These are phyloP conservation scores for Barnettozyma wickerhamii DNA, from an alignment of 805 yeast genomes.

Conservation along the genomic window DNA sequence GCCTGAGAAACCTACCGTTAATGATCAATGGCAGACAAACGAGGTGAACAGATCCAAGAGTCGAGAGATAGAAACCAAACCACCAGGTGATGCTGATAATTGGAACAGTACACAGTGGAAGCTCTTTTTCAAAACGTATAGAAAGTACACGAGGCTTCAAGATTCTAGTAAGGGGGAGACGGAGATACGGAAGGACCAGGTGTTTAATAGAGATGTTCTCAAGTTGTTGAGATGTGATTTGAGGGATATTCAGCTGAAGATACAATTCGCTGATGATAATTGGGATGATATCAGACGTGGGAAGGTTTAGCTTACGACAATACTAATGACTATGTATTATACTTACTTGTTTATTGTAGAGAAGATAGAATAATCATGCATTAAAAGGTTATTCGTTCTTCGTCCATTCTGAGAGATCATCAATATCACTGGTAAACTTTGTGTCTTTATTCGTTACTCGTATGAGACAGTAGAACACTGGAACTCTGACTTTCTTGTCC, in stretches of 20 bases:
- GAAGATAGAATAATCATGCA: not conserved
- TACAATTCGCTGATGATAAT: constrained; percentile 15
- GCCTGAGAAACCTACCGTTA: too few relatives aligned
- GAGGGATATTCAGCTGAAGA: constrained; percentile 18
- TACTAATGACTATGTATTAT: not conserved
- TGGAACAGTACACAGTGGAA: constrained; percentile 20
- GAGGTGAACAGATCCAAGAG: not conserved
- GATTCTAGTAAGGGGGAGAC: not conserved
- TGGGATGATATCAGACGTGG: constrained; percentile 4
- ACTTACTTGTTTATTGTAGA: not conserved
- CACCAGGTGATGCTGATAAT: constrained; percentile 4
- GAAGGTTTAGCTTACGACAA: not conserved
- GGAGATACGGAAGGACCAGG: constrained; percentile 6
- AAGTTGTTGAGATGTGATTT: constrained; percentile 18
- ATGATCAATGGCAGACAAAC: not conserved
- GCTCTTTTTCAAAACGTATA: constrained; percentile 12
- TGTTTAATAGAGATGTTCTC: constrained; percentile 13
- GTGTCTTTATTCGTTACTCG: not conserved
- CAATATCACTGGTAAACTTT: not conserved
- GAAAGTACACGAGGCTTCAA: constrained; percentile 3
- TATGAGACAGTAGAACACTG: constrained; percentile 19
- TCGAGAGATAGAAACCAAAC: not conserved
- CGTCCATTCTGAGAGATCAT: constrained; percentile 19
- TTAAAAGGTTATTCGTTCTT: constrained; percentile 6
- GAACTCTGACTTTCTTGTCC: constrained; percentile 17